phyloP scores from a whole-genome alignment of 2,329 filamentous ascomycete genomes.

The Microcyclosporella mali region DNA sequence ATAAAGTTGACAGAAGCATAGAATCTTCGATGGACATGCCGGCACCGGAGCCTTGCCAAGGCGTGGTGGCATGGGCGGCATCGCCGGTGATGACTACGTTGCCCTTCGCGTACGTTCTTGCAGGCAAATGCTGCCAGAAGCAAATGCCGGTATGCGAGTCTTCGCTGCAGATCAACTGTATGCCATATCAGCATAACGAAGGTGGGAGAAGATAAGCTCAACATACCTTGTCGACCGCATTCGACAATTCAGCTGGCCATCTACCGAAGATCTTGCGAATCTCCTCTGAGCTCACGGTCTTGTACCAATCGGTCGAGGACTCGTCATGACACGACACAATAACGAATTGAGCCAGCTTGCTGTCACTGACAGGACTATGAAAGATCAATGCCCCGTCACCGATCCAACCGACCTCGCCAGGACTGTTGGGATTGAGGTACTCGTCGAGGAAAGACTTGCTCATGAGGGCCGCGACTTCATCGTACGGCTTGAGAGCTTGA shows the following conservation, averaged over 20 bases:
- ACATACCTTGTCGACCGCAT: neutral
- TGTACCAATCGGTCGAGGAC: neutral
- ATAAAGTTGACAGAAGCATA: neutral
- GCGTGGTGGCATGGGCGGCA: conserved; percentile 4
- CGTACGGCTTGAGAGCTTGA: conserved; percentile 7
- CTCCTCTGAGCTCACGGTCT: neutral
- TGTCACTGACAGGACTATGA: conserved; percentile 6
- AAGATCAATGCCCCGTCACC: conserved; percentile 6
- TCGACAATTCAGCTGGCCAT: neutral
- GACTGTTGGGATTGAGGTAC: conserved; percentile 3
- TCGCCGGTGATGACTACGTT: conserved; percentile 5
- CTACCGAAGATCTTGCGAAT: neutral
- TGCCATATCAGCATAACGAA: neutral
- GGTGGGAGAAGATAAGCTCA: neutral
- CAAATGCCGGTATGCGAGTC: neutral
- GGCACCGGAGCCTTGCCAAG: neutral
- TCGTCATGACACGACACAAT: neutral
- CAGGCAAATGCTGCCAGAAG: conserved; percentile 1
- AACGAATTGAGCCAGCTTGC: conserved; percentile 1
- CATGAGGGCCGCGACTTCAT: conserved; percentile 4
- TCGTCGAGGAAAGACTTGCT: neutral
- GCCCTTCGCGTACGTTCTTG: conserved; percentile 2
- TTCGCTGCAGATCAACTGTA: conserved; percentile 1
- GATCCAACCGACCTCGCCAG: conserved; percentile 5
- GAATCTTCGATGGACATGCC: conserved; percentile 6